Conservation (phyloP, 1,139 yeast species). For the Suhomyces kunorum region DNA sequence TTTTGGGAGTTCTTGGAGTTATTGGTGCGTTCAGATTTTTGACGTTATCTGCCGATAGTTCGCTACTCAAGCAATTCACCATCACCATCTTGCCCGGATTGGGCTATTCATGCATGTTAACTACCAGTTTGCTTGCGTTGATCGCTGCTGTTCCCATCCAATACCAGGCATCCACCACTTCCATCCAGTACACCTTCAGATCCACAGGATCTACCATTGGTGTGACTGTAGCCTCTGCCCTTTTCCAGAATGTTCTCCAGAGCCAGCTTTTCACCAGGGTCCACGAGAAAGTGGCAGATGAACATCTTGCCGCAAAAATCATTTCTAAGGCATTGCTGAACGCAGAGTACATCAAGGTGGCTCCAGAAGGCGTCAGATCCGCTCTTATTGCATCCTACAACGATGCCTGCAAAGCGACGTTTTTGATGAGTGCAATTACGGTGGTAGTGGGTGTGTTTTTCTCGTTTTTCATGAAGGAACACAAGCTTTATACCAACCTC, state of each 20-base stretch:
- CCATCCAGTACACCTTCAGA: conserved; percentile 29
- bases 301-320: conserved; percentile 19
- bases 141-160: conserved; percentile 27
- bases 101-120: conserved; percentile 26
- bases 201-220: conserved; percentile 31
- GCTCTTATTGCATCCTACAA: conserved; percentile 24
- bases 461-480: conserved; percentile 27
- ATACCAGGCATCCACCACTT: conserved; percentile 29
- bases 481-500: conserved; percentile 39
- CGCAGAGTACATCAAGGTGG: conserved; percentile 21
- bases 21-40: conserved; percentile 48
- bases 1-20: conserved; percentile 46
- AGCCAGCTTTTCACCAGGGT: conserved; percentile 16
- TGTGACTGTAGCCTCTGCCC: conserved; percentile 25
- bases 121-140: conserved; percentile 27
- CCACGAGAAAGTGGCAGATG: conserved; percentile 25
- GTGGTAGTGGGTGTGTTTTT: conserved; percentile 21
- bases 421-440: conserved; percentile 20
- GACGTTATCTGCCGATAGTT: conserved; percentile 42
- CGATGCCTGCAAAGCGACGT: conserved; percentile 24
- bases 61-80: conserved; percentile 28
- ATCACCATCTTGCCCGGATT: conserved; percentile 23
- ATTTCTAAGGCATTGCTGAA: conserved; percentile 23
- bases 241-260: conserved; percentile 23
- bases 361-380: conserved; percentile 21